Conservation (phyloP, 148 eudicot species). For the Selenicereus undatus region DNA sequence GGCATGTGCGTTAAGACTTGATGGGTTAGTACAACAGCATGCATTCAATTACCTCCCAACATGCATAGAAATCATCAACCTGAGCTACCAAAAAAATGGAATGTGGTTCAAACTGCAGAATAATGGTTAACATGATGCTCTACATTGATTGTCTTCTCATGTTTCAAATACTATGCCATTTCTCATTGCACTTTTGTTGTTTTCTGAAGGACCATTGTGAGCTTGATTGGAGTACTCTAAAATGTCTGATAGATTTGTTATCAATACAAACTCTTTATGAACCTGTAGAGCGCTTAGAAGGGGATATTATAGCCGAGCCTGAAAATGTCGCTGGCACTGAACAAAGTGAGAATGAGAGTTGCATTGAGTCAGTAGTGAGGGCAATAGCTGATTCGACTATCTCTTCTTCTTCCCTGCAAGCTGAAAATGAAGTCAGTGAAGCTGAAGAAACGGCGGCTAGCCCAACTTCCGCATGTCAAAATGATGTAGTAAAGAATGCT, state of each 20-base stretch:
- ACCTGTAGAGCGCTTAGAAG: slow-evolving; percentile 11
- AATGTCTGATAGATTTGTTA: not conserved
- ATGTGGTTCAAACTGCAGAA: not conserved
- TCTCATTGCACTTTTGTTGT: not conserved
- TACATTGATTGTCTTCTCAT: not conserved
- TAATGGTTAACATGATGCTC: not conserved
- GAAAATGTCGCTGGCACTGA: slow-evolving; percentile 15
- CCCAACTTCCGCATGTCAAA: not conserved
- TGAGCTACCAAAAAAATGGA: not conserved
- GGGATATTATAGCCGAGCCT: slow-evolving; percentile 13
- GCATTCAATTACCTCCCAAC: not conserved
- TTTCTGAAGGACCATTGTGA: not conserved
- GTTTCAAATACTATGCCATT: not conserved
- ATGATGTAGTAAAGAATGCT: slow-evolving; percentile 17
- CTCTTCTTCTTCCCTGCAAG: slow-evolving; percentile 18
- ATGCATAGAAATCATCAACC: not conserved
- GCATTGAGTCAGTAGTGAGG: slow-evolving; percentile 12
- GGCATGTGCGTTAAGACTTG: too few relatives aligned
- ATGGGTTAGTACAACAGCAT: too few relatives aligned
- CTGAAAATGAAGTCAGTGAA: slow-evolving; percentile 15
- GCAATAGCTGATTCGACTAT: slow-evolving; percentile 17
- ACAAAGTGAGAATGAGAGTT: slow-evolving; percentile 13
- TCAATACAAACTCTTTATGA: not conserved
- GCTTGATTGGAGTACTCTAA: not conserved
- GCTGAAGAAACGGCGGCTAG: slow-evolving; percentile 22